phyloP scores from a whole-genome alignment of 1,139 yeast genomes.

The Blastobotrys proliferans region DNA sequence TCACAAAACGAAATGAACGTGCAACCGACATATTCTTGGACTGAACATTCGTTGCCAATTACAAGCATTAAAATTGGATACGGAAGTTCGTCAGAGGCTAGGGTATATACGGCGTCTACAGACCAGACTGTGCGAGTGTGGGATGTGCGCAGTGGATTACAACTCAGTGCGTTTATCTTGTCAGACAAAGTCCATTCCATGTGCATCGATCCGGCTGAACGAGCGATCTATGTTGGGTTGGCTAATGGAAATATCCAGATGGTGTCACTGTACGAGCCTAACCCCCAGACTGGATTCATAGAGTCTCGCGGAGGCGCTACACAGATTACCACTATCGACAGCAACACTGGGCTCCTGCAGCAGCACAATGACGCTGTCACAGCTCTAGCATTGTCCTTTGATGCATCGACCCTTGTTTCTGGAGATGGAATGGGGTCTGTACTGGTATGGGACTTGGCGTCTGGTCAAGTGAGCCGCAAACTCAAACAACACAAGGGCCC shows the following conservation, averaged over 20 bases:
- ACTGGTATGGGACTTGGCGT: constrained; percentile 64
- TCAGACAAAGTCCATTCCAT: constrained; percentile 55
- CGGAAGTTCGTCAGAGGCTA: constrained; percentile 56
- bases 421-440: constrained; percentile 74
- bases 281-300: constrained; percentile 43
- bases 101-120: constrained; percentile 63
- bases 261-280: constrained; percentile 53
- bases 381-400: constrained; percentile 58
- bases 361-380: constrained; percentile 42
- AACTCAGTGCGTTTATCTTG: constrained; percentile 68
- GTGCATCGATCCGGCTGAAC: constrained; percentile 75
- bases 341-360: constrained; percentile 19
- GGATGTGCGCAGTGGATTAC: constrained; percentile 34
- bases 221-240: constrained; percentile 70
- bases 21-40: constrained; percentile 48
- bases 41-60: constrained; percentile 74
- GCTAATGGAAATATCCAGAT: constrained; percentile 57
- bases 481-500: constrained; percentile 48
- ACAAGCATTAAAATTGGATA: constrained; percentile 55
- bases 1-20: constrained; percentile 30
- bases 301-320: constrained; percentile 60
- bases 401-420: constrained; percentile 67
- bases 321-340: constrained; percentile 34
- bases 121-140: constrained; percentile 68
- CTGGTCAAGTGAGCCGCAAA: constrained; percentile 70